Base-by-base conservation (phyloP, 257 asterid species). In the Cordia subcordata region DNA sequence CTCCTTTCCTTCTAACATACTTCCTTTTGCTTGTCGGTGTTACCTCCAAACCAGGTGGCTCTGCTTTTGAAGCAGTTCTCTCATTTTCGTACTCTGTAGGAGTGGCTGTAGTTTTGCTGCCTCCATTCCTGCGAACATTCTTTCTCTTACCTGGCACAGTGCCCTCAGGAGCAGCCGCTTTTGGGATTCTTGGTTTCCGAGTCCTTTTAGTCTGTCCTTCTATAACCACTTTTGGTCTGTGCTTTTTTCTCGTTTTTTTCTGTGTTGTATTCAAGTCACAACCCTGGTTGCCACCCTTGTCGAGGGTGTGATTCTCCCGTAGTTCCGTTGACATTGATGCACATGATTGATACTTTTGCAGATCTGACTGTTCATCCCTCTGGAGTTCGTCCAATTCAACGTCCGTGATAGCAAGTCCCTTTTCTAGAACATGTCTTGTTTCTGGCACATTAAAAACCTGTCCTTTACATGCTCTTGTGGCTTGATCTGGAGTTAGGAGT, bases 151-250 rank as follows among this genome's bases (percentile, higher is more conserved):
- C 81, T 84, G 47, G 47, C 15, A 42, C 47, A 42, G 47, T 42
- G 23, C 70, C 80, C 64, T 64, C 71, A 23, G 71, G 23, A 66
- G 16, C 75, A 66, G 79, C 20, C 52, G 75, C 65, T 56, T 69
- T 85, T 56, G 65, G 55, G 8, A 68, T 75, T 55, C 76, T 71
- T 64, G 76, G 65, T 55, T 57, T 80, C 11, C 74, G 79, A 65
- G 83, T 62, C 49, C 57, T 75, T 62, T 78, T 82, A 63, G 75
- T 60, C 70, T 82, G 39, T 60, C 85, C 87, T 74, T 86, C 99
- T 53, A 64, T 64, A 37, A 93, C 71, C 53, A 93, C 99, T 69
- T 86, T 93, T 51, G 99, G 99, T 82, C 97, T 85, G 81, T 93
- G 96, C 66, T 83, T 93, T 72, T 67, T 89, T 72, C 94, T 86